These are phyloP conservation scores for Annulohypoxylon maeteangense DNA, from an alignment of 495 filamentous ascomycete genomes.

Conservation along the genomic window DNA sequence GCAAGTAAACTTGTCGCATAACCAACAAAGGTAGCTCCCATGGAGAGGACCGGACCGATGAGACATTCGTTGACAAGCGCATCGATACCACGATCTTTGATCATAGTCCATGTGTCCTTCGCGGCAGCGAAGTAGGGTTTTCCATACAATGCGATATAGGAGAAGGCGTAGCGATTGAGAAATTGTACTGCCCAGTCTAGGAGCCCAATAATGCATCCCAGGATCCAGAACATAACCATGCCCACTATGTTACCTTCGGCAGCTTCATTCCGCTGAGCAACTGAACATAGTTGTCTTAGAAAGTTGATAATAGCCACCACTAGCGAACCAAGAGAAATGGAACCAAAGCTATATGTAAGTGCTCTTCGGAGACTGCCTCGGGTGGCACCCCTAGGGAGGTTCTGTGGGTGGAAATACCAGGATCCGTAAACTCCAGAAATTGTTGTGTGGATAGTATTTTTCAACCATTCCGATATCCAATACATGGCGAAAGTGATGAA, in stretches of 20 bases:
- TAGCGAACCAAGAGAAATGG: constrained; percentile 85
- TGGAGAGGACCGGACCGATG: constrained; percentile 87
- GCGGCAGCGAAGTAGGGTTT: constrained; percentile 85
- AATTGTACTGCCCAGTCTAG: constrained; percentile 87
- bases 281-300: constrained; percentile 77
- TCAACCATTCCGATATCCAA: constrained; percentile 92
- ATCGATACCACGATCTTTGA: constrained; percentile 91
- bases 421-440: constrained; percentile 90
- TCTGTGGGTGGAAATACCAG: constrained; percentile 81
- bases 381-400: constrained; percentile 79
- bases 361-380: constrained; percentile 79
- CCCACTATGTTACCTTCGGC: constrained; percentile 75
- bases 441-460: constrained; percentile 90
- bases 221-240: constrained; percentile 72
- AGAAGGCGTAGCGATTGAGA: constrained; percentile 87
- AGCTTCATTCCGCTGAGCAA: constrained; percentile 73
- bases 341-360: constrained; percentile 90
- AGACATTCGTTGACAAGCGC: constrained; percentile 90
- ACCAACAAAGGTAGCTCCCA: constrained; percentile 84
- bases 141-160: constrained; percentile 90
- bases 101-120: constrained; percentile 90
- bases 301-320: constrained; percentile 89
- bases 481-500: constrained; percentile 91
- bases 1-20: constrained; percentile 84
- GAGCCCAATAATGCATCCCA: constrained; percentile 79